Evolutionary conservation across 225 moss, liverwort and hornwort species (phyloP).

Genomic region (Lunularia cruciata): DNA sequence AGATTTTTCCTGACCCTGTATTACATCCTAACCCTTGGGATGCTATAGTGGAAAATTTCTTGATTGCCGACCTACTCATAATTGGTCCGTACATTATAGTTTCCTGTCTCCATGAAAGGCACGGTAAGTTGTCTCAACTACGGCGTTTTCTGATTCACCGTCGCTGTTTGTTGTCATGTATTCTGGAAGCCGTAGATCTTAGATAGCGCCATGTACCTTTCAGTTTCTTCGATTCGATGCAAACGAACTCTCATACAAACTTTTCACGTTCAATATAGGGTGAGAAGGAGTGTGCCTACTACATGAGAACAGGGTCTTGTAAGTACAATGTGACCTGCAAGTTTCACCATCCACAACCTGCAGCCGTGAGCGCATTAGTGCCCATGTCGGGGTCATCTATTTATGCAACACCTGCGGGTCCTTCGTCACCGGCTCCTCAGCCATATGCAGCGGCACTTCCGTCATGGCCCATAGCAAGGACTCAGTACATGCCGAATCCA

Average conservation of each 20-base stretch:
- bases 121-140: too few species aligned
- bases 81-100: too few species aligned
- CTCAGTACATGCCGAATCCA: constrained; percentile 74
- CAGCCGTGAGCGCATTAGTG: constrained; percentile 69
- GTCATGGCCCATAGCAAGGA: constrained; percentile 80
- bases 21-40: too few species aligned
- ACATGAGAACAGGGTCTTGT: constrained; percentile 99
- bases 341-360: constrained; percentile 94
- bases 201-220: not conserved
- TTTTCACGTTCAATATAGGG: constrained; percentile 46
- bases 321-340: constrained; percentile 99
- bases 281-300: constrained; percentile 98
- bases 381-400: constrained; percentile 60
- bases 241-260: not conserved
- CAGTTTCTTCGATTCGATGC: too few species aligned
- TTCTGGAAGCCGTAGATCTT: too few species aligned
- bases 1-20: too few species aligned
- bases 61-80: too few species aligned
- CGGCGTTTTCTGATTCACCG: too few species aligned
- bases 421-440: constrained; percentile 81
- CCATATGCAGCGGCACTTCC: constrained; percentile 74
- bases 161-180: too few species aligned
- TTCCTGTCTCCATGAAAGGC: too few species aligned
- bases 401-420: constrained; percentile 62
- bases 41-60: too few species aligned